Base-by-base conservation (phyloP, 1,284 basidiomycete genomes). In the Neonothopanus nambi region DNA sequence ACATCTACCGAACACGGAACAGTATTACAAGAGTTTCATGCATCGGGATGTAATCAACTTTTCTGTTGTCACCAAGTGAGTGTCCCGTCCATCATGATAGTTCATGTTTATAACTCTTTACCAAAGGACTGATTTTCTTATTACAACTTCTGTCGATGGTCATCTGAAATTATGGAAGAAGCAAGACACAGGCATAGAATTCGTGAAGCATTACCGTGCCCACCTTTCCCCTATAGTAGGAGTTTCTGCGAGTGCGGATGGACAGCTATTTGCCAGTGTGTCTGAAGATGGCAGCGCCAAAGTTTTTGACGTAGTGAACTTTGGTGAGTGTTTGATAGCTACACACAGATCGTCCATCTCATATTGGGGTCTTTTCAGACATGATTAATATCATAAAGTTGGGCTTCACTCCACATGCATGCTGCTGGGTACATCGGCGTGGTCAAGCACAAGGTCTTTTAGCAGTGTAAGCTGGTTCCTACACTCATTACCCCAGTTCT, bases 161-260 rank as follows among this genome's bases (percentile, higher is more conserved):
- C 92, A 96, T 70, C 75, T 99, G 63, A 99, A 99, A 70, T 77
- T 99, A 24, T 99, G 97, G 97, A 98, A 98, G 78, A 99, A 99
- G 73, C 94, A 97, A 72, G 89, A 95, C 12, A 70, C 78, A 5
- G 93, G 94, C 6, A 91, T 95, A 63, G 93, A 96, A 71, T 95
- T 95, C 64, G 91, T 95, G 57, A 95, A 97, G 72, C 89, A 93
- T 62, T 96, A 93, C 70, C 86, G 96, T 39, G 95, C 97, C 1
- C 95, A 98, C 63, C 77, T 97, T 23, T 80, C 82, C 21, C 84
- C 92, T 12, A 82, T 99, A 38, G 78, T 87, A 6, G 87, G 82
- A 2, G 87, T 95, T 7, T 89, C 87, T 38, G 89, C 88, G n/a
- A 95, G 93, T 60, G 87, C 89, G 26, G 96, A 99, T 69, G 97